Base-by-base conservation (phyloP, 495 filamentous ascomycete species). In the Rhizodiscina lignyota region DNA sequence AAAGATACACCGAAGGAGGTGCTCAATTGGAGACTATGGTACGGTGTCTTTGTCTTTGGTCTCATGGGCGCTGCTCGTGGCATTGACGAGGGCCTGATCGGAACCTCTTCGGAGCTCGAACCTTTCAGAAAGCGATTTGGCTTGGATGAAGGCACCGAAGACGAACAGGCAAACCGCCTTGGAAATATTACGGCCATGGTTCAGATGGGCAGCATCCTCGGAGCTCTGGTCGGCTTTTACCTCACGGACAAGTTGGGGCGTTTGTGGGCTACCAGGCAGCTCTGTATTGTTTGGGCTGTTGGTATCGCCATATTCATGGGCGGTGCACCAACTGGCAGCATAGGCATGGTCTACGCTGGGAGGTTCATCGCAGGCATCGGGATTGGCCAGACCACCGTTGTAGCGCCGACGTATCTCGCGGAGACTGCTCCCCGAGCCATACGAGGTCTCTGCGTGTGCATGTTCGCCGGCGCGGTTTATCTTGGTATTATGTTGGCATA, bases 71-170 rank as follows among this genome's bases (percentile, higher is more conserved):
- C 77, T 18, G 77, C 77, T 15, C 60, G 70, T 26, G 71, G 70
- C n/a, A 55, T 83, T n/a, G 77, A 83, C 42, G 77, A 83, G 50
- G 77, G 76, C 21, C 58, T 81, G 29, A 81, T 79, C 47, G 70
- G 67, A 5, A 75, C 60, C 12, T 71, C 74, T 15, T 72, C 79
- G 52, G 68, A 72, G 42, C 72, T 70, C 11, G 60, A 63, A 30
- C 62, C 74, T 29, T 83, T 81, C 42, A 64, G 73, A 43, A 41
- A 51, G 3, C 63, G 61, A 29, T 76, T 79, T 56, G 59, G 70
- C 16, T 72, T 74, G 41, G 56, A 50, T 23, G 39, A 54, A 35
- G n/a, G n/a, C n/a, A n/a, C n/a, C n/a, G 50, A 52, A 11, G 66
- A 69, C 23, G 72, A 64, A 23, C 51, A 58, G 40, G 66, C 70